Evolutionary conservation across 345 rosid genomes (phyloP).

Genomic region (Acer campestre): DNA sequence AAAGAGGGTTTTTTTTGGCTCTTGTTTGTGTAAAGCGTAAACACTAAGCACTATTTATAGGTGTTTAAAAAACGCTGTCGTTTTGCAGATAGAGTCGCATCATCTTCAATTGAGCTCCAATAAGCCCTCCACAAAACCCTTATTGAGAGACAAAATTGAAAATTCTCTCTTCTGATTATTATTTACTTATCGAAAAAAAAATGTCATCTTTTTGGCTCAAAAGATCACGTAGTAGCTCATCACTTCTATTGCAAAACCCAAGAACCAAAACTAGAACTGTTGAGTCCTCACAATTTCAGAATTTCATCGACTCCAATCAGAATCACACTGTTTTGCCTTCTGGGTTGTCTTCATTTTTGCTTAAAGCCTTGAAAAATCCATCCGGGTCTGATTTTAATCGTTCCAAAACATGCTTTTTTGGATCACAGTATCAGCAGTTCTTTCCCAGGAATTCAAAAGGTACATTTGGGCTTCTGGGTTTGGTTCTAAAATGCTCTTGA

Average conservation of each 20-base stretch:
- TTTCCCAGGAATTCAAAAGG: conserved; percentile 19
- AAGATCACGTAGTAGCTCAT: conserved; percentile 27
- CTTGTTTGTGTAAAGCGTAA: no score
- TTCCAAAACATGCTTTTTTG: conserved; percentile 11
- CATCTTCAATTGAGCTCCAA: neutral
- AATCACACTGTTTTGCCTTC: conserved; percentile 18
- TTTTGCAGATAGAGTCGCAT: neutral
- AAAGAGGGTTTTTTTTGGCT: neutral
- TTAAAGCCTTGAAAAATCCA: conserved; percentile 23
- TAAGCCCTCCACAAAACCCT: neutral
- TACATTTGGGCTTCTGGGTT: conserved; percentile 25
- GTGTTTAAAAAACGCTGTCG: neutral
- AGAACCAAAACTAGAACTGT: conserved; percentile 10
- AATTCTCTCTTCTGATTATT: neutral
- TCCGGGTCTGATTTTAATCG: neutral
- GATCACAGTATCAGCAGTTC: conserved; percentile 8
- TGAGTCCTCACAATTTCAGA: conserved; percentile 7
- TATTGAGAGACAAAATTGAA: no score
- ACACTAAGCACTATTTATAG: neutral
- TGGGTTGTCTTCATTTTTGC: conserved; percentile 36
- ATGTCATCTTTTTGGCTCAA: conserved; percentile 39
- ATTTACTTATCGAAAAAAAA: neutral
- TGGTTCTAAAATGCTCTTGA: conserved; percentile 6
- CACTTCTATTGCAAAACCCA: neutral
- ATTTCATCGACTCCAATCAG: conserved; percentile 18